A percentile compares a stretch with the other conserved stretches of the same genome.
Evolutionary conservation across 2,329 filamentous ascomycete species (phyloP).

Genomic region (Chrysosporium queenslandicum): DNA sequence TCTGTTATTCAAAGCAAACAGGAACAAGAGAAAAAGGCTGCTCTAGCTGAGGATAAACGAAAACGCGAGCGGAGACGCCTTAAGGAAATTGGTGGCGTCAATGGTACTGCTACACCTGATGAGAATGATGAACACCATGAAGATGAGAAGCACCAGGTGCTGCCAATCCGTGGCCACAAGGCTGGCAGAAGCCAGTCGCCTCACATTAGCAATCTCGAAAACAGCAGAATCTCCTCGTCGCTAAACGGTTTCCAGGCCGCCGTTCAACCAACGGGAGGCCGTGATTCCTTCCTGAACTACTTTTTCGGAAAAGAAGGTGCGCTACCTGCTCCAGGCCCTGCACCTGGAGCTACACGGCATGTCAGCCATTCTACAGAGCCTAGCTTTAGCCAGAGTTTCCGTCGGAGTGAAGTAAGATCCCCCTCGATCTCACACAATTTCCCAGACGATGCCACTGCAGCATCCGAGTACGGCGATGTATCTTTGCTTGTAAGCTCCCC

Average conservation of each 20-base stretch:
- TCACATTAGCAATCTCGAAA: slow-evolving; percentile 50
- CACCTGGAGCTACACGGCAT: slow-evolving; percentile 48
- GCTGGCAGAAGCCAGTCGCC: slow-evolving; percentile 72
- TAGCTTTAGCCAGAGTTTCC: slow-evolving; percentile 72
- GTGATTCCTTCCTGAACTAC: slow-evolving; percentile 93
- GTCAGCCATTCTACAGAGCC: slow-evolving; percentile 70
- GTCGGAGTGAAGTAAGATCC: slow-evolving; percentile 48
- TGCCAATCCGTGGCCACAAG: slow-evolving; percentile 56
- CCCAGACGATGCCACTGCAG: slow-evolving; percentile 33
- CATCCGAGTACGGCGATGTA: slow-evolving; percentile 31
- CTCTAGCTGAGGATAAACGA: slow-evolving; percentile 73
- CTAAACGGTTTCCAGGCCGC: slow-evolving; percentile 55
- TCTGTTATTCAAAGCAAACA: slow-evolving; percentile 92
- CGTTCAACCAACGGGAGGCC: slow-evolving; percentile 51
- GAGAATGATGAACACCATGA: slow-evolving; percentile 48
- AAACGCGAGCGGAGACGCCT: slow-evolving; percentile 71
- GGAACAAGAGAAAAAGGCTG: slow-evolving; percentile 75
- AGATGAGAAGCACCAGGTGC: slow-evolving; percentile 32
- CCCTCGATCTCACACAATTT: slow-evolving; percentile 41
- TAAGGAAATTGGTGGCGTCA: slow-evolving; percentile 69
- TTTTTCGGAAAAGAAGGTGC: slow-evolving; percentile 94
- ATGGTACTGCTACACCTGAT: slow-evolving; percentile 60
- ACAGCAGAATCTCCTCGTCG: slow-evolving; percentile 58
- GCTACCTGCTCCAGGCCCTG: slow-evolving; percentile 38
- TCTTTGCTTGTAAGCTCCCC: slow-evolving; percentile 40